These are phyloP conservation scores for Monilinia vaccinii-corymbosi DNA, from an alignment of 2,329 filamentous ascomycete genomes.

Conservation along the genomic window DNA sequence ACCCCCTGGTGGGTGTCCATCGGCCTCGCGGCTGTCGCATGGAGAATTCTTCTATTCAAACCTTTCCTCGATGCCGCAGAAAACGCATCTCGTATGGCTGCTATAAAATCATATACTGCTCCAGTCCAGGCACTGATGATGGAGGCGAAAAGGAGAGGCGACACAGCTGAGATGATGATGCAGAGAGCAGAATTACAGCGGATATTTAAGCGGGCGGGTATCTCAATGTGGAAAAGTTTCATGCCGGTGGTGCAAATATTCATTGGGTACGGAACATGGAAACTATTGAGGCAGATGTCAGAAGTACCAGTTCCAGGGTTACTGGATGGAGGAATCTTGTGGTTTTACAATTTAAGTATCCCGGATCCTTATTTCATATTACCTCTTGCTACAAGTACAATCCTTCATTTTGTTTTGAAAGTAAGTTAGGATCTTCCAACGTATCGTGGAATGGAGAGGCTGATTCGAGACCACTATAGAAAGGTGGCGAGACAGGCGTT, in stretches of 20 bases:
- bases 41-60: slow-evolving; percentile 58
- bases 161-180: slow-evolving; percentile 40
- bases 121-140: slow-evolving; percentile 50
- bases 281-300: slow-evolving; percentile 65
- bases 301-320: slow-evolving; percentile 72
- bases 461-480: slow-evolving; percentile 23
- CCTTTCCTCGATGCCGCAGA: slow-evolving; percentile 55
- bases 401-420: slow-evolving; percentile 36
- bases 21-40: slow-evolving; percentile 49
- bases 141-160: slow-evolving; percentile 29
- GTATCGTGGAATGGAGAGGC: background rate
- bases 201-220: slow-evolving; percentile 46
- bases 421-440: slow-evolving; percentile 15
- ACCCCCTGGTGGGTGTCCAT: slow-evolving; percentile 80
- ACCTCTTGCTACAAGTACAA: slow-evolving; percentile 55
- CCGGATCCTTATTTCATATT: slow-evolving; percentile 71
- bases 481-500: slow-evolving; percentile 41
- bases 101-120: slow-evolving; percentile 47
- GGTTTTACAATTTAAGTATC: slow-evolving; percentile 70
- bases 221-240: slow-evolving; percentile 42
- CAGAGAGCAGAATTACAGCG: slow-evolving; percentile 38
- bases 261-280: slow-evolving; percentile 73
- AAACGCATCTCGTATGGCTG: slow-evolving; percentile 50
- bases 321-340: slow-evolving; percentile 59
- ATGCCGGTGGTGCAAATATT: slow-evolving; percentile 55